phyloP scores from a whole-genome alignment of 805 yeast genomes.

The Candida xiaguanensis region DNA sequence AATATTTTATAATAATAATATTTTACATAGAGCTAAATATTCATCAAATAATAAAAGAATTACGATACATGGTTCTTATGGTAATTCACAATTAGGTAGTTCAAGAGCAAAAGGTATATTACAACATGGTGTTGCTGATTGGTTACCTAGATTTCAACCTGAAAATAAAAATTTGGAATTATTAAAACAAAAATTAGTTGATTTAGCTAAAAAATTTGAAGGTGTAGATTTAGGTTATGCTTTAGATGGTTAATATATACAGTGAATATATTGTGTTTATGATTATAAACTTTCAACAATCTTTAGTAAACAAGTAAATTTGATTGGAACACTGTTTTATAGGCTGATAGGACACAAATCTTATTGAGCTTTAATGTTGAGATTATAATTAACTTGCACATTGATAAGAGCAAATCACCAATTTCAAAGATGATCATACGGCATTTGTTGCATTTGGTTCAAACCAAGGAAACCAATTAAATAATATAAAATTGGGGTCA shows the following conservation, averaged over 20 bases:
- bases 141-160: constrained; percentile 39
- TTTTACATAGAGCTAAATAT: constrained; percentile 46
- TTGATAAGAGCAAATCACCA: too few species aligned
- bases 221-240: constrained; percentile 35
- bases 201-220: constrained; percentile 26
- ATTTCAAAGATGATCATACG: too few species aligned
- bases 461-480: too few species aligned
- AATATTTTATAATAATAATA: constrained; percentile 48
- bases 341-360: too few species aligned
- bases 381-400: too few species aligned
- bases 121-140: constrained; percentile 49
- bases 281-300: too few species aligned
- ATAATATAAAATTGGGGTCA: too few species aligned
- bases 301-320: too few species aligned
- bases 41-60: constrained; percentile 34
- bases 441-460: too few species aligned
- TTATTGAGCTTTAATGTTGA: too few species aligned
- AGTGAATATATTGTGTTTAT: too few species aligned
- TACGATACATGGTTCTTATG: constrained; percentile 50
- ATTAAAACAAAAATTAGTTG: constrained; percentile 26
- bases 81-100: constrained; percentile 39
- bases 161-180: constrained; percentile 22
- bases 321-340: too few species aligned
- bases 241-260: constrained; percentile 31
- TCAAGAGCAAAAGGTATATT: constrained; percentile 48